Evolutionary conservation across 768 basidiomycete genomes (phyloP), one percentile per base, ranked within the genome.

Genomic region (Candolleomyces aberdarensis): DNA sequence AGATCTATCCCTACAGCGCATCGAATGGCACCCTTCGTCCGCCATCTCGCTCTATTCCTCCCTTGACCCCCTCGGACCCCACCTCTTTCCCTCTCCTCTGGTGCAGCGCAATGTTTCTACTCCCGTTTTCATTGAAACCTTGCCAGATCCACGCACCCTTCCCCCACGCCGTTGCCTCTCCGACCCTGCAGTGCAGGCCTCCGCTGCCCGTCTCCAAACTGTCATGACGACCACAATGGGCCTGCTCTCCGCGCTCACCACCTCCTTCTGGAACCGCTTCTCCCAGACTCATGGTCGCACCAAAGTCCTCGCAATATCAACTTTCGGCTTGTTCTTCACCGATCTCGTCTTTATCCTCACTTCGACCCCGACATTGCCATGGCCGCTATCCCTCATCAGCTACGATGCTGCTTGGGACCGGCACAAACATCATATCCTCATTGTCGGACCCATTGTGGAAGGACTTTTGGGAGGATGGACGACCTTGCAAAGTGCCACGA

Each of bases 251-350:
- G 93, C 92, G 0, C 72, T 96, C 31, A 95, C 92, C 5, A 92
- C 93, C 0, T 91, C 88, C 2, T 94, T 88, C 85, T 97, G 95
- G 95, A 92, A 92, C 31, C 84, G 84, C 59, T 89, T 88, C 57
- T 85, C 91, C 31, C 92, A 96, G 69, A 79, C 85, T 20, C 74
- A 88, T 64, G 95, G 95, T 14, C 80, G 95, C 50, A 93, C 88
- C 3, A 83, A 79, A 56, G 87, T 96, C 22, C 83, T 96, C 59
- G 87, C 89, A 6, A 77, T 88, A 29, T 75, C 87, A 10, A 85
- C 89, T 0, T 69, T 89, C 26, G 93, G 95, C 17, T 60, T 77
- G 17, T 73, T 80, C 66, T 68, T 74, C 58, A 75, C 78, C 40
- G 95, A 97, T 69, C 69, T 94, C 43, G 83, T 80, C n/a, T 96